Evolutionary conservation across 2,329 filamentous ascomycete genomes (phyloP), one percentile per base, ranked within the genome.

Genomic region (Alternaria sp.): DNA sequence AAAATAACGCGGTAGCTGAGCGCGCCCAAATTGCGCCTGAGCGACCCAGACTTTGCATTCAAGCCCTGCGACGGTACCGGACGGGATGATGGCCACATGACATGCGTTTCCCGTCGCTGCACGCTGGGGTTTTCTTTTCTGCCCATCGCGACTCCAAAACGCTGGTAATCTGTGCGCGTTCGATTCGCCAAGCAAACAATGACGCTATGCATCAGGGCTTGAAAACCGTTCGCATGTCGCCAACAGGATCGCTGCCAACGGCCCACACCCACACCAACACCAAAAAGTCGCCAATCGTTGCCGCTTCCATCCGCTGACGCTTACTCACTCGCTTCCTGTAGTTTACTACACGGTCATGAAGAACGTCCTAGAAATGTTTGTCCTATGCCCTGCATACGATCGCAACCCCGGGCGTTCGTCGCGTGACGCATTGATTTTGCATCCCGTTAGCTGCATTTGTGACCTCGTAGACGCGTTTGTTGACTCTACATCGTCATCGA

Each of bases 191-290:
- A 49, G 46, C 59, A 61, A 62, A 62, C 62, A 64, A 62, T 64
- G 59, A 64, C 62, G 59, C 62, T 56, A 60, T 42, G 12, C 51
- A 59, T 49, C 47, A 32, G 42, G 30, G 18, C 51, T 53, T 30
- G 26, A 53, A 49, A 47, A 61, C 59, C 51, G 62, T 62, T 64
- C 62, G 62, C 62, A 64, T 64, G 48, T 38, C 48, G 59, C 55
- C 58, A 49, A 60, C 57, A 51, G 44, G 36, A 58, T 58, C 59
- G 49, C 47, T 48, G 26, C 46, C 48, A 61, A 61, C 54, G 58
- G 61, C 54, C 54, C 39, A 57, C 48, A 42, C 54, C 52, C 28
- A 56, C 60, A 56, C 62, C 54, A 56, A 54, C 32, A 36, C 32
- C 32, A 36, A 51, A 47, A 14, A 47, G 30, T 47, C 59, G 62